Conservation (phyloP, 768 basidiomycete species). For the Tylopilus plumbeoviolaceoides region DNA sequence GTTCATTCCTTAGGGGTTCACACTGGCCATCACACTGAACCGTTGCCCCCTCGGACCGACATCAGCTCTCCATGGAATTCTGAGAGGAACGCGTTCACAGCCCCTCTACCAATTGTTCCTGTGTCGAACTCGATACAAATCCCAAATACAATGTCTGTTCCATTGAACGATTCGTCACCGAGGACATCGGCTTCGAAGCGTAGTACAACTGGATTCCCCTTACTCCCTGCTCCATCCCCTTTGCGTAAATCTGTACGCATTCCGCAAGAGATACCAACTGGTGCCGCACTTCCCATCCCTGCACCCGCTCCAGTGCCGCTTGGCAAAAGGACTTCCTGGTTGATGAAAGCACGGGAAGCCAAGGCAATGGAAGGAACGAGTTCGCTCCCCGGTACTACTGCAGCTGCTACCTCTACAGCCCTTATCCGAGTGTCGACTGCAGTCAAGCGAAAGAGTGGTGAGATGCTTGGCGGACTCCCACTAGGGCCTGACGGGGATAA, state of each 20-base stretch:
- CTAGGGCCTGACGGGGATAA: conserved; percentile 28
- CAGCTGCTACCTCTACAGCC: neutral
- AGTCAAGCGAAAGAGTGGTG: conserved; percentile 66
- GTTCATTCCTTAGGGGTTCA: neutral
- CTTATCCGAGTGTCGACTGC: conserved; percentile 22
- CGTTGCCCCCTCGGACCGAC: conserved; percentile 11
- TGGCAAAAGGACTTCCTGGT: conserved; percentile 76
- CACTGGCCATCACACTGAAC: conserved; percentile 16
- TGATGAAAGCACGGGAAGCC: conserved; percentile 71
- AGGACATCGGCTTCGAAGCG: conserved; percentile 34
- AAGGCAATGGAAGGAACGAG: conserved; percentile 56
- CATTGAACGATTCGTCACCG: conserved; percentile 33
- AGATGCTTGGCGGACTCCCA: conserved; percentile 31
- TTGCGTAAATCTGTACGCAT: conserved; percentile 63
- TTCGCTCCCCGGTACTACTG: conserved; percentile 24
- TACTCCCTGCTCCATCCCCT: conserved; percentile 65
- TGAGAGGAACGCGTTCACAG: conserved; percentile 22
- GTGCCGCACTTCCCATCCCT: conserved; percentile 32
- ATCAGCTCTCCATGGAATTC: conserved; percentile 1
- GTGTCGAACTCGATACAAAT: conserved; percentile 5
- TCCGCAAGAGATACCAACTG: conserved; percentile 41
- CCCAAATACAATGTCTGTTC: conserved; percentile 28
- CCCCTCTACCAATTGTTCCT: conserved; percentile 18
- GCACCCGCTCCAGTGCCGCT: conserved; percentile 36
- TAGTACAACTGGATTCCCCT: conserved; percentile 47